Base-by-base conservation (phyloP, 1,284 basidiomycete species). In the Melanopsichium pennsylvanicum region DNA sequence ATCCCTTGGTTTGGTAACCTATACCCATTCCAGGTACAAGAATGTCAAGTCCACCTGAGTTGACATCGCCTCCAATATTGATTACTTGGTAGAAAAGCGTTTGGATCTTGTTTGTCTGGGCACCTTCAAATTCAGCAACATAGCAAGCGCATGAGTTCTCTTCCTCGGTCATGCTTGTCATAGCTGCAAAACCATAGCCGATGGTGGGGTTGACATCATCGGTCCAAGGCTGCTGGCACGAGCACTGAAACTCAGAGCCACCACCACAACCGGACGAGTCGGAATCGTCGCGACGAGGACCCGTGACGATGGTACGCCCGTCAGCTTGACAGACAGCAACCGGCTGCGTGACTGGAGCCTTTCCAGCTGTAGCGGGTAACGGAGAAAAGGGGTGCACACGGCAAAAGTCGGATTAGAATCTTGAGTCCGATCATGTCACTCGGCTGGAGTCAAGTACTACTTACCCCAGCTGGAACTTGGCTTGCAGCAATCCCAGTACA, bases 401-500 rank as follows among this genome's bases (percentile, higher is more conserved):
- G 7, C 27, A 29, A 13, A 8, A n/a, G n/a, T n/a, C n/a, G n/a
- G n/a, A n/a, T n/a, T n/a, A n/a, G n/a, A n/a, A n/a, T n/a, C n/a
- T n/a, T n/a, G n/a, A n/a, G n/a, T n/a, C n/a, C n/a, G n/a, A n/a
- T n/a, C n/a, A n/a, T n/a, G n/a, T n/a, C n/a, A n/a, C n/a, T n/a
- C n/a, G n/a, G n/a, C n/a, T n/a, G n/a, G n/a, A n/a, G n/a, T n/a
- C n/a, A n/a, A n/a, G n/a, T n/a, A n/a, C n/a, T n/a, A 13, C 27
- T 29, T 29, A 29, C 27, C 12, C 45, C 36, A 48, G 16, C 23
- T 12, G 10, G 19, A 26, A 2, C 11, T 15, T 22, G 44, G 51
- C 21, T 60, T 60, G 27, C 63, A 67, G 37, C 63, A 67, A 44
- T 67, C 63, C 26, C 26, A 57, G 41, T 67, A 67, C 63, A 67